Percentiles rank a stretch among this genome's conserved stretches.
Evolutionary conservation across 2,329 filamentous ascomycete genomes (phyloP).

Genomic region (Xylariaceae sp.): DNA sequence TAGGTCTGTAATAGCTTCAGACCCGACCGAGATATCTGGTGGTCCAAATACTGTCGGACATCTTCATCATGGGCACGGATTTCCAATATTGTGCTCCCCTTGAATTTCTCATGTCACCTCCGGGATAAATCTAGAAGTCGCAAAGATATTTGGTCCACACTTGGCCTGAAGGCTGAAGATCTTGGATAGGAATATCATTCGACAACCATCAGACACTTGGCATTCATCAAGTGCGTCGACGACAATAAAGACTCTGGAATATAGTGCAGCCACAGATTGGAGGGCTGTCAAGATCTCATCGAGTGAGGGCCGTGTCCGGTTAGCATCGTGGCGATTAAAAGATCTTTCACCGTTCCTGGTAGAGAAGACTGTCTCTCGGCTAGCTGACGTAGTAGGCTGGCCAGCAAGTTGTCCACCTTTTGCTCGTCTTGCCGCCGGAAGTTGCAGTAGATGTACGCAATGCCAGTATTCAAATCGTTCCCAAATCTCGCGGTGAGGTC

Average conservation of each 20-base stretch:
- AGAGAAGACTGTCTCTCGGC: slow-evolving; percentile 31
- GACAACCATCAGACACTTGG: background rate
- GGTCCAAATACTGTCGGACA: slow-evolving; percentile 10
- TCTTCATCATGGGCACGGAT: slow-evolving; percentile 15
- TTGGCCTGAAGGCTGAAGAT: background rate
- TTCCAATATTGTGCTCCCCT: background rate
- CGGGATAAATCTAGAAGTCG: slow-evolving; percentile 9
- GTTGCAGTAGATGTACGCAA: slow-evolving; percentile 57
- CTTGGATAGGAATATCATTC: slow-evolving; percentile 1
- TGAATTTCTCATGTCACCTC: background rate
- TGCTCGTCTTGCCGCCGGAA: slow-evolving; percentile 49
- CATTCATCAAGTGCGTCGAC: slow-evolving; percentile 23
- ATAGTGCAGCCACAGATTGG: background rate
- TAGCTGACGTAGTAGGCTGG: slow-evolving; percentile 49
- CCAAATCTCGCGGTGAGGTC: slow-evolving; percentile 41
- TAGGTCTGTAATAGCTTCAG: too few relatives aligned
- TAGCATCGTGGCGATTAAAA: slow-evolving; percentile 30
- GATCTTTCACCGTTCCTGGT: slow-evolving; percentile 35
- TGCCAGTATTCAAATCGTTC: slow-evolving; percentile 48
- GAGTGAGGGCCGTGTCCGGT: background rate
- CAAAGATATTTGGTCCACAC: slow-evolving; percentile 7
- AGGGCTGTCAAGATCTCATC: slow-evolving; percentile 1
- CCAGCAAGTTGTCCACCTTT: slow-evolving; percentile 40
- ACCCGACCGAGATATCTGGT: too few relatives aligned
- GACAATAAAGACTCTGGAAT: slow-evolving; percentile 10